Conservation (phyloP, 2,329 filamentous ascomycete genomes). For the Nemania abortiva region DNA sequence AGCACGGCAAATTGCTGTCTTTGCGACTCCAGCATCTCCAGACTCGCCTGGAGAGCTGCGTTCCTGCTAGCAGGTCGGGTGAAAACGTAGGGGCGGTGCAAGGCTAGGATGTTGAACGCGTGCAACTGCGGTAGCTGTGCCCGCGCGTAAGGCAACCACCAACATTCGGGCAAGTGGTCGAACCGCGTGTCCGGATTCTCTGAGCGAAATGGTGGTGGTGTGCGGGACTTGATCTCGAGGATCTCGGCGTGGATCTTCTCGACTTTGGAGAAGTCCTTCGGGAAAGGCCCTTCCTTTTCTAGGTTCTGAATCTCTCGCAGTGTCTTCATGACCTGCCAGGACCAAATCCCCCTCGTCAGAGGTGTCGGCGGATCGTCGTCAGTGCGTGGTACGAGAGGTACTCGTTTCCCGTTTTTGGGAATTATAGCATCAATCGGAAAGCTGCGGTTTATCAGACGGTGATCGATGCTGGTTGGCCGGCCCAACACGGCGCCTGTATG, state of each 20-base stretch:
- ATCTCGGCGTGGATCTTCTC: conserved; percentile 66
- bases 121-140: conserved; percentile 62
- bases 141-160: conserved; percentile 64
- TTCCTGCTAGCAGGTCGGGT: conserved; percentile 65
- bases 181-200: conserved; percentile 69
- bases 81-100: conserved; percentile 73
- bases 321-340: conserved; percentile 60
- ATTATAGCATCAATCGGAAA: conserved; percentile 66
- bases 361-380: conserved; percentile 68
- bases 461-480: conserved; percentile 68
- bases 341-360: conserved; percentile 65
- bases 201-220: conserved; percentile 66
- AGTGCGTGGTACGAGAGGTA: conserved; percentile 61
- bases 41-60: conserved; percentile 67
- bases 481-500: conserved; percentile 67
- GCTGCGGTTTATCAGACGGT: conserved; percentile 59
- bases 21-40: conserved; percentile 68
- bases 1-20: conserved; percentile 62
- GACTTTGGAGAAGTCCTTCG: conserved; percentile 65
- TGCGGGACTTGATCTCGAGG: conserved; percentile 60
- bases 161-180: conserved; percentile 64
- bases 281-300: conserved; percentile 67
- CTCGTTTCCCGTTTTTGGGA: conserved; percentile 61
- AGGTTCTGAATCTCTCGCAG: conserved; percentile 67
- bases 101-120: conserved; percentile 68